These are phyloP conservation scores for Saitozyma sp. DNA, from an alignment of 768 basidiomycete genomes.

Conservation along the genomic window DNA sequence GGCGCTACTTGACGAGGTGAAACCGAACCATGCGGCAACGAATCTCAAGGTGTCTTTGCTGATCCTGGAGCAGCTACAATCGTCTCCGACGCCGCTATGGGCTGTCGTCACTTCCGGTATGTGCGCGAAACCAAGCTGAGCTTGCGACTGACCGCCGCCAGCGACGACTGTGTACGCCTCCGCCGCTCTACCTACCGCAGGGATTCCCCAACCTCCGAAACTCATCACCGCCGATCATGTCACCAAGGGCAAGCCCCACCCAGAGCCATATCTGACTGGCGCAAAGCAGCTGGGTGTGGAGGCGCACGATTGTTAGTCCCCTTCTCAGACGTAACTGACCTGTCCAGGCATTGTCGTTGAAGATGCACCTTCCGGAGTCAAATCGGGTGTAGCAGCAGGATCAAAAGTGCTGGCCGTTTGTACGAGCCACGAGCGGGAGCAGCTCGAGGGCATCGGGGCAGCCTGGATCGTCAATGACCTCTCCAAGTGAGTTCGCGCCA, in stretches of 20 bases:
- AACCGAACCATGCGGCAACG: slow-evolving; percentile 8
- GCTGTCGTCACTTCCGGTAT: slow-evolving; percentile 81
- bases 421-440: slow-evolving; percentile 68
- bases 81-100: slow-evolving; percentile 56
- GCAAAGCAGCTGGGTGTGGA: slow-evolving; percentile 64
- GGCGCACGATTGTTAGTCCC: slow-evolving; percentile 61
- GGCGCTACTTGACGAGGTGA: slow-evolving; percentile 62
- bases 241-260: slow-evolving; percentile 76
- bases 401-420: slow-evolving; percentile 76
- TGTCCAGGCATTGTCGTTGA: slow-evolving; percentile 69
- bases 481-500: neutral
- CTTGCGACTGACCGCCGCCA: slow-evolving; percentile 53
- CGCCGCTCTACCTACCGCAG: slow-evolving; percentile 66
- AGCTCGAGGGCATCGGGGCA: slow-evolving; percentile 61
- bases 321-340: slow-evolving; percentile 4
- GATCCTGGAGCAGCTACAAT: slow-evolving; percentile 54
- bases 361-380: slow-evolving; percentile 81
- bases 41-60: neutral
- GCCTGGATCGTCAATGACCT: slow-evolving; percentile 72
- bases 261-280: slow-evolving; percentile 81
- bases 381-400: slow-evolving; percentile 73
- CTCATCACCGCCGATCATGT: slow-evolving; percentile 77
- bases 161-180: slow-evolving; percentile 74
- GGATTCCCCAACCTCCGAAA: slow-evolving; percentile 62
- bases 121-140: slow-evolving; percentile 8